Evolutionary conservation across 495 filamentous ascomycete genomes (phyloP).

Genomic region (Jackrogersella multiformis): DNA sequence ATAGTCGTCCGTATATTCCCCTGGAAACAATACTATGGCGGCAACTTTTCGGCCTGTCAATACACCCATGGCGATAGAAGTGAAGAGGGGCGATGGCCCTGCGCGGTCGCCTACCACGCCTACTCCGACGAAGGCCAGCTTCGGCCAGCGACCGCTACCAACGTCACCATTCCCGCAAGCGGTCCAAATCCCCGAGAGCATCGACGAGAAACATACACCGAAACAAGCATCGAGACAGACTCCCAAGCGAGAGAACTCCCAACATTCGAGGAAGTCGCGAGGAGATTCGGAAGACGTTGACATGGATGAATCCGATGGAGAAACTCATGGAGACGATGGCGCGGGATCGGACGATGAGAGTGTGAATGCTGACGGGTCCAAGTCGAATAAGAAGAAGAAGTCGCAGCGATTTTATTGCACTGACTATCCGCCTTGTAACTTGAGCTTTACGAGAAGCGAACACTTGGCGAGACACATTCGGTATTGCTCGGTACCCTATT

Average conservation of each 20-base stretch:
- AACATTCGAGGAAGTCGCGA: conserved; percentile 68
- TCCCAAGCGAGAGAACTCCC: conserved; percentile 64
- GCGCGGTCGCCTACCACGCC: conserved; percentile 70
- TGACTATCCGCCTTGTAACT: conserved; percentile 92
- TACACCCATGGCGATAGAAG: conserved; percentile 67
- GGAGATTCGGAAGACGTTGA: conserved; percentile 76
- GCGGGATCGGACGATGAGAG: conserved; percentile 83
- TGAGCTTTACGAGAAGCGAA: conserved; percentile 97
- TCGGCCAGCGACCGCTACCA: conserved; percentile 69
- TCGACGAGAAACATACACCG: conserved; percentile 51
- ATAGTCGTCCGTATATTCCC: background rate
- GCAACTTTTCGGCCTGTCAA: conserved; percentile 80
- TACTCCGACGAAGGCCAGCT: conserved; percentile 71
- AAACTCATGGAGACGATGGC: conserved; percentile 61
- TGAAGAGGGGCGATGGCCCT: conserved; percentile 58
- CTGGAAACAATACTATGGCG: conserved; percentile 49
- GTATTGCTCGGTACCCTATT: conserved; percentile 52
- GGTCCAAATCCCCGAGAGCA: conserved; percentile 56
- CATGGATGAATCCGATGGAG: conserved; percentile 77
- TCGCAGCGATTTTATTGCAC: conserved; percentile 96
- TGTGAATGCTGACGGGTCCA: conserved; percentile 69
- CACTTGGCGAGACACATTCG: conserved; percentile 94
- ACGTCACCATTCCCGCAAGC: conserved; percentile 65
- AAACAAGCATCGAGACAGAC: conserved; percentile 10
- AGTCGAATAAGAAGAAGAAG: conserved; percentile 89